phyloP scores from a whole-genome alignment of 768 basidiomycete species.

The Roridomyces roridus region DNA sequence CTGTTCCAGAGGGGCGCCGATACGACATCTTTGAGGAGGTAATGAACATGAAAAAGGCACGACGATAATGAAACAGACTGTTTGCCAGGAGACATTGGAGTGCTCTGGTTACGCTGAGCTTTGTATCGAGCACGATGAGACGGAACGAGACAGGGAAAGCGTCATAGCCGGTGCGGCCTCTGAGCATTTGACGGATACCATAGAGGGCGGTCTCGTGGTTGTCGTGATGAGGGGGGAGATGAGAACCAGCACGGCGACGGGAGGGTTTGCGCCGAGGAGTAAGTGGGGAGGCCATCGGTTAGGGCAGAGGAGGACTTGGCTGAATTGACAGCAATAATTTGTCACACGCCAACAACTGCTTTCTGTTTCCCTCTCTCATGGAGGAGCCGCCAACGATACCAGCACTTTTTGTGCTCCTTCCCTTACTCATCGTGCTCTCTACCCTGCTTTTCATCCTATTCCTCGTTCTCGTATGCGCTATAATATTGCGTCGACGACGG shows the following conservation, averaged over 20 bases:
- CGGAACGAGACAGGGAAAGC: constrained; percentile 97
- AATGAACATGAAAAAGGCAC: constrained; percentile 17
- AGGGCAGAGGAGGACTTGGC: too few relatives aligned
- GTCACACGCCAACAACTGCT: background rate
- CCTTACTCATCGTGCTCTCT: constrained; percentile 91
- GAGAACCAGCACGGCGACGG: constrained; percentile 61
- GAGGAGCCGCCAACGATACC: constrained; percentile 34
- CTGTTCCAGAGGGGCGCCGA: constrained; percentile 99
- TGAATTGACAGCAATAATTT: background rate
- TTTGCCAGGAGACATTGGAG: constrained; percentile 86
- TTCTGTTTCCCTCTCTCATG: constrained; percentile 3
- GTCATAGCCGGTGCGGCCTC: constrained; percentile 88
- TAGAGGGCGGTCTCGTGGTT: constrained; percentile 72
- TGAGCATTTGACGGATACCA: constrained; percentile 83
- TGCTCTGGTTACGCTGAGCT: constrained; percentile 95
- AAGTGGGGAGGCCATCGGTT: background rate
- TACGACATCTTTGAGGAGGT: constrained; percentile 79
- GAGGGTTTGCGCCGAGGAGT: constrained; percentile 51
- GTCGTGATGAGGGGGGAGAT: constrained; percentile 65
- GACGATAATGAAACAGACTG: constrained; percentile 45
- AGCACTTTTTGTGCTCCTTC: constrained; percentile 86
- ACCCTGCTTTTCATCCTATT: constrained; percentile 93
- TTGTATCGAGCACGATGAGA: constrained; percentile 95
- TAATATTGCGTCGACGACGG: constrained; percentile 79
- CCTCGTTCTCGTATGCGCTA: constrained; percentile 87